phyloP scores from a whole-genome alignment of 352 stramenopile genomes.

The Pythium rhizo-oryzae region DNA sequence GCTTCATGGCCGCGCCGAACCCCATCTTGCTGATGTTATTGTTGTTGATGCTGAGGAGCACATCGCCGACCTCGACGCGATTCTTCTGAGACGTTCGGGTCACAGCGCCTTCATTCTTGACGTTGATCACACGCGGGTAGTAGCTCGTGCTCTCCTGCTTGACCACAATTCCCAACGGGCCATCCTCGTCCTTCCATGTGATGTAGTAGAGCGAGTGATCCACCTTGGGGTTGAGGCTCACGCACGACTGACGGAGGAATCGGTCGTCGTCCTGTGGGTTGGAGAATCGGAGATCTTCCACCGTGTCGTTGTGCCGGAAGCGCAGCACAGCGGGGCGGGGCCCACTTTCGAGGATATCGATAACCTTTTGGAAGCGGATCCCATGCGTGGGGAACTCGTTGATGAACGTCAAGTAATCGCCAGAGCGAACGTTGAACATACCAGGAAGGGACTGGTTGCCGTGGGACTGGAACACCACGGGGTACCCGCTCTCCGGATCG shows the following conservation, averaged over 20 bases:
- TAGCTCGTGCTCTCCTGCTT: constrained; percentile 88
- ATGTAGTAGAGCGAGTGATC: constrained; percentile 89
- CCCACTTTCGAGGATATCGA: constrained; percentile 84
- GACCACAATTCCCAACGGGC: constrained; percentile 83
- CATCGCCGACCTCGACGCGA: constrained; percentile 78
- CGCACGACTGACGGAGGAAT: constrained; percentile 65
- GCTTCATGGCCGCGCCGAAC: constrained; percentile 82
- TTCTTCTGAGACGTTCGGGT: constrained; percentile 84
- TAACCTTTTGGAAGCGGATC: constrained; percentile 86
- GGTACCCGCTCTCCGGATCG: constrained; percentile 72
- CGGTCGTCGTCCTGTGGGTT: constrained; percentile 75
- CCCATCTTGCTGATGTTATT: constrained; percentile 93
- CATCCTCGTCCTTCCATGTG: constrained; percentile 89
- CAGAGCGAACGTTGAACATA: constrained; percentile 87
- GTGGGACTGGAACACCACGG: constrained; percentile 78
- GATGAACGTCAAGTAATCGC: constrained; percentile 84
- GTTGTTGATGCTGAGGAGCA: constrained; percentile 89
- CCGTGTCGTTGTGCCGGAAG: constrained; percentile 80
- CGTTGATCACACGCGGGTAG: constrained; percentile 87
- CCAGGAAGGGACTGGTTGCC: constrained; percentile 75
- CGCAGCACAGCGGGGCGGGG: constrained; percentile 74
- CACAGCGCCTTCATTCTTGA: constrained; percentile 87
- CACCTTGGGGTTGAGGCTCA: constrained; percentile 83
- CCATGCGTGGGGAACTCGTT: constrained; percentile 85
- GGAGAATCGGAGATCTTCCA: constrained; percentile 58